Evolutionary conservation across 371 early-diverging fungal species (phyloP), one percentile per base, ranked within the genome.

Genomic region (Capillidium rhysosporum): DNA sequence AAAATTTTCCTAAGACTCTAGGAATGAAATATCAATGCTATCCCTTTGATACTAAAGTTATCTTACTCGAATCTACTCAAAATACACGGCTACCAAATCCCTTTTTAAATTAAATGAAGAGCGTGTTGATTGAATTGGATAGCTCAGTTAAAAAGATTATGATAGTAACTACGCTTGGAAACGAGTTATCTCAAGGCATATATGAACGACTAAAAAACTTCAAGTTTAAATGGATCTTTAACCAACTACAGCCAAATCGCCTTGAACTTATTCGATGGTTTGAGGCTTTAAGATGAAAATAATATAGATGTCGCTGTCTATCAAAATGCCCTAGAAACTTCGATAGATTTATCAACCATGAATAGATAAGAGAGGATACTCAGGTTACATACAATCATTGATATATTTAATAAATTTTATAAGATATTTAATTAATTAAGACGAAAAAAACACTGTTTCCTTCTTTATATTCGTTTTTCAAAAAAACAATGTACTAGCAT

Each of bases 11-110:
- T 0, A 86, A 87, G 0, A 93, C 96, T 16, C 99, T 99, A 5
- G 99, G 99, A 1, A 96, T 93, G 91, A 98, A 99, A 67, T 99
- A 99, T 60, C 79, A 92, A 25, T 99, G 99, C 71, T 99, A 99
- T 63, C 84, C 95, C 5, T 99, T 99, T 2, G 74, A 82, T 26
- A 89, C 88, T 0, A 74, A 75, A 51, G 92, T 97, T 9, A 70
- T 87, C 3, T 59, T 95, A 40, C 66, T 92, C 55, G 82, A 83
- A 14, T 24, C 45, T 24, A 26, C 23, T 24, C 26, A 43, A 54
- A 14, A 26, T 25, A 25, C 9, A 18, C 21, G 7, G 18, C 18
- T 18, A 18, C 7, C 7, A 7, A 18, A 43, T 14, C 8, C 8
- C 14, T 18, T 43, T 23, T 28, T n/a, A 21, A 38, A 7, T 5